Base-by-base conservation (phyloP, 2,329 filamentous ascomycete genomes). In the Aspergillus fijiensis region DNA sequence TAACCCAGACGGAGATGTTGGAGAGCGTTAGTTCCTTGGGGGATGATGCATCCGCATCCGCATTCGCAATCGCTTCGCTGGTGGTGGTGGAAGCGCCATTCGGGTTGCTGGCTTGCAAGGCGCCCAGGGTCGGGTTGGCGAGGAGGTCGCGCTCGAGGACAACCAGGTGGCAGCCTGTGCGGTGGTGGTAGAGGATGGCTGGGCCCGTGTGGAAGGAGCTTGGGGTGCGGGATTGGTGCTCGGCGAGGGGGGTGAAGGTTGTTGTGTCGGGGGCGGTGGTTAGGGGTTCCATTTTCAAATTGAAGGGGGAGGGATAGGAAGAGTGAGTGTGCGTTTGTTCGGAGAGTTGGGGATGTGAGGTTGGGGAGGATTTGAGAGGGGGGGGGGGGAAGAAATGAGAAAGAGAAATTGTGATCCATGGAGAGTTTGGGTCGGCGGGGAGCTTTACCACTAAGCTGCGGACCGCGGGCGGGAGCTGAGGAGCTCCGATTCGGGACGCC, bases 181-280 rank as follows among this genome's bases (percentile, higher is more conserved):
- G 78, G 63, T 78, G 75, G 67, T 81, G 78, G 73, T 82, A 74
- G 16, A 82, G 75, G 55, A 82, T 74, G 49, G 80, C 72, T 4
- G 78, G 78, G 19, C 78, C 78, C 55, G 71, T 69, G 69, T 80
- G 76, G 73, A 82, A 82, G 10, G 80, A 81, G 51, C 72, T 71
- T 14, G 80, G 80, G 10, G 80, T 82, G 55, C 74, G 74, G 50
- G 80, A 80, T 61, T 81, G 79, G 68, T 81, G 79, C 58, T 79
- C 74, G 11, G 74, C 72, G 49, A 82, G 70, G 16, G 78, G 73
- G 42, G 77, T 71, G 64, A 79, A 81, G 27, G 76, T 72, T 19
- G 75, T 73, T 31, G 73, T 55, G 42, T 74, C 70, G 11, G 79
- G 79, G 27, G 75, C 60, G 29, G 70, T 67, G 55, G 65, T 71